Conservation (phyloP, 208 protist species). For the Acanthamoeba healyi region DNA sequence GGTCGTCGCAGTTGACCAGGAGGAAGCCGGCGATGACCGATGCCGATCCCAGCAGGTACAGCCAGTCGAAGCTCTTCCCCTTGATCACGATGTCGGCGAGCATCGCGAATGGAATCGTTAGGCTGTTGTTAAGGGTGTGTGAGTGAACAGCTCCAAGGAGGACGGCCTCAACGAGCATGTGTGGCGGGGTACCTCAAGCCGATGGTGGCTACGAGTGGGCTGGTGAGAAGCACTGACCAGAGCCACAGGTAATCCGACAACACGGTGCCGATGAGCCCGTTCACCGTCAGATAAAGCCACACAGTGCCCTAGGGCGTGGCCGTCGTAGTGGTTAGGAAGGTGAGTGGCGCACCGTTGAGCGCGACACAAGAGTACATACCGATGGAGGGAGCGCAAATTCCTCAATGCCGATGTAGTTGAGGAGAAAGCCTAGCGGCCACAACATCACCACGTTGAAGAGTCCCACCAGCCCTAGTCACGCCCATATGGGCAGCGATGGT, state of each 20-base stretch:
- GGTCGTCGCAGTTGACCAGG: conserved; percentile 71
- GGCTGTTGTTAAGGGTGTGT: background rate
- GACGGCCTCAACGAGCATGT: no score
- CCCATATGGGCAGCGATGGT: no score
- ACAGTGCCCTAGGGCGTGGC: background rate
- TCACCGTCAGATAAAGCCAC: conserved; percentile 68
- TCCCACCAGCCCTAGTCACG: conserved; percentile 53
- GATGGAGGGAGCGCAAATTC: conserved; percentile 22
- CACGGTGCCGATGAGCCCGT: conserved; percentile 78
- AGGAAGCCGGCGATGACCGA: conserved; percentile 74
- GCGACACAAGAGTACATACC: background rate
- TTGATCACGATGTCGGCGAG: conserved; percentile 65
- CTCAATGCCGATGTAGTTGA: conserved; percentile 67
- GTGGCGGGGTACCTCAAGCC: conserved; percentile 56
- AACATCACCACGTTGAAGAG: conserved; percentile 62
- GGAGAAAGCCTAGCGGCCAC: conserved; percentile 75
- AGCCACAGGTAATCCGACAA: conserved; percentile 79
- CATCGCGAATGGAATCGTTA: conserved; percentile 80
- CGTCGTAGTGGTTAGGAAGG: no score
- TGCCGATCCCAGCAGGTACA: conserved; percentile 66
- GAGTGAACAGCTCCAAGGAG: no score
- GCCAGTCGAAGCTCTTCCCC: conserved; percentile 53
- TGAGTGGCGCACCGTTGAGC: no score
- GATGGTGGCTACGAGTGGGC: conserved; percentile 77
- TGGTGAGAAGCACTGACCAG: conserved; percentile 77